phyloP scores from a whole-genome alignment of 2,329 filamentous ascomycete genomes.

The Fusarium beomiforme region DNA sequence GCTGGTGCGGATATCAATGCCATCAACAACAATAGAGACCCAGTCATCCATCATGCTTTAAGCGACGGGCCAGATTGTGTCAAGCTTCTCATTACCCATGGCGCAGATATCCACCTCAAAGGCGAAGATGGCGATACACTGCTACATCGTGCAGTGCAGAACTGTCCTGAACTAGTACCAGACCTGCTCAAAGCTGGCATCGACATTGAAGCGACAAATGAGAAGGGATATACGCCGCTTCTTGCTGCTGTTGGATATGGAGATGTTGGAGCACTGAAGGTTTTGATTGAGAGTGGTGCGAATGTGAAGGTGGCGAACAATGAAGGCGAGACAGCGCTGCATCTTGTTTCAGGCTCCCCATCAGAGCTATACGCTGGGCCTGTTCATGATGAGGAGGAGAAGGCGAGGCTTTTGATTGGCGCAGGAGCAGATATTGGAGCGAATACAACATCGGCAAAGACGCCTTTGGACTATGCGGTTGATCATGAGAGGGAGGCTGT shows the following conservation, averaged over 20 bases:
- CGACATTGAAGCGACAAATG: not conserved
- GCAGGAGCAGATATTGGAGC: not conserved
- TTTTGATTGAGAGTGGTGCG: not conserved
- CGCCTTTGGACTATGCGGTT: not conserved
- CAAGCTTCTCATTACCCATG: accelerated
- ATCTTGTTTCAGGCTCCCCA: not conserved
- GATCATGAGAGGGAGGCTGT: no score
- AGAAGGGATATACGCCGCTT: not conserved
- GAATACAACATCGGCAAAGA: not conserved
- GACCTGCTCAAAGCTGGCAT: not conserved
- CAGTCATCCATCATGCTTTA: not conserved
- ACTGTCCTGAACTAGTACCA: not conserved
- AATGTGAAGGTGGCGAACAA: not conserved
- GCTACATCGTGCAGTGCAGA: not conserved
- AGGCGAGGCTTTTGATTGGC: not conserved
- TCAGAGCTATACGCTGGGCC: not conserved
- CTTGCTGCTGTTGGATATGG: not conserved
- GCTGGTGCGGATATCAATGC: not conserved
- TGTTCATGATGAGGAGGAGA: accelerated
- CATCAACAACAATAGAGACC: not conserved
- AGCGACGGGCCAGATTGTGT: not conserved
- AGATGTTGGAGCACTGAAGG: not conserved
- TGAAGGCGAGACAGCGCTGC: not conserved
- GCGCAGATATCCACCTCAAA: accelerated
- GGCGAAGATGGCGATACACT: not conserved